These are phyloP conservation scores for Celoporthe dispersa DNA, from an alignment of 2,329 filamentous ascomycete genomes.

Conservation along the genomic window DNA sequence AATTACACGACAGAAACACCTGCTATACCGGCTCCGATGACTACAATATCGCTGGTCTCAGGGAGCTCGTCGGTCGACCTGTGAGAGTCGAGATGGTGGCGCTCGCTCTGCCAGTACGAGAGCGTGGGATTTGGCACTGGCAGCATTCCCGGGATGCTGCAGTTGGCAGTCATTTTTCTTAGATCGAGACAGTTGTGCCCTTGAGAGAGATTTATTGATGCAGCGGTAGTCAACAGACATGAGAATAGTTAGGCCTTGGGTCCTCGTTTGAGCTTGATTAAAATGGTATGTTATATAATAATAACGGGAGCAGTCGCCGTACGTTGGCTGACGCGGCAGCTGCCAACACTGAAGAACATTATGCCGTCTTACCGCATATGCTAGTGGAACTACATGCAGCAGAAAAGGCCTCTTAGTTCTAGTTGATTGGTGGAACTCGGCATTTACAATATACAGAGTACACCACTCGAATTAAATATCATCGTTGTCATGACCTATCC, in stretches of 20 bases:
- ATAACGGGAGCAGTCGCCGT: neutral
- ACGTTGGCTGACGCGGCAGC: neutral
- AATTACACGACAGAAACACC: constrained; percentile 26
- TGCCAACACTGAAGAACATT: neutral
- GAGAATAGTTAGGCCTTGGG: neutral
- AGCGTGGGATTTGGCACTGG: constrained; percentile 24
- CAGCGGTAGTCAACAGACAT: neutral
- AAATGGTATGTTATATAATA: neutral
- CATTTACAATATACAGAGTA: no score
- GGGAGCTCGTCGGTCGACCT: constrained; percentile 24
- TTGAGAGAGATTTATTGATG: neutral
- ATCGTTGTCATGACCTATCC: no score
- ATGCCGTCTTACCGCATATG: constrained; percentile 14
- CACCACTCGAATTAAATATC: no score
- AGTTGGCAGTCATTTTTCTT: constrained; percentile 11
- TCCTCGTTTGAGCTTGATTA: neutral
- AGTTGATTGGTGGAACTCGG: no score
- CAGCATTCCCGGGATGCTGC: neutral
- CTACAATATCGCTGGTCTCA: constrained; percentile 10
- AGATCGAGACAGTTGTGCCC: neutral
- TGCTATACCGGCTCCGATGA: constrained; percentile 26
- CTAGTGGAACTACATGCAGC: neutral
- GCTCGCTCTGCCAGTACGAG: constrained; percentile 28
- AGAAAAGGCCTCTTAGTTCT: no score
- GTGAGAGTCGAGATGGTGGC: constrained; percentile 24